Percentiles rank a stretch among this genome's conserved stretches.
Evolutionary conservation across 805 yeast genomes (phyloP).

Genomic region (Millerago galiae): DNA sequence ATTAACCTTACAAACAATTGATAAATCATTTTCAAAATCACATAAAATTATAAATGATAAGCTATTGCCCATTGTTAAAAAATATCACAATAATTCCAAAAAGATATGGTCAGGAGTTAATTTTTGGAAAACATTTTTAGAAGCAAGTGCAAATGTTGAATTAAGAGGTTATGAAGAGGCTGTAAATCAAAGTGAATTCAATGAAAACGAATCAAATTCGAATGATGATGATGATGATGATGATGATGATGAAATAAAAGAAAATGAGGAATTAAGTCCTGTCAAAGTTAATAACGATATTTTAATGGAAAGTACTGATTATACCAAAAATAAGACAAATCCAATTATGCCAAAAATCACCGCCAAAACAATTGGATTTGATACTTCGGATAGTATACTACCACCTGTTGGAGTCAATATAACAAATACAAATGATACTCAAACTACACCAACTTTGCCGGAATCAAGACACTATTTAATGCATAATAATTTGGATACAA

Average conservation of each 20-base stretch:
- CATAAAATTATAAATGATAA: constrained; percentile 62
- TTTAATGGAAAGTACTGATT: constrained; percentile 20
- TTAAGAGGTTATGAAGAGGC: constrained; percentile 46
- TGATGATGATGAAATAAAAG: constrained; percentile 3
- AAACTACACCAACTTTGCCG: constrained; percentile 22
- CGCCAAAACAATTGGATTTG: constrained; percentile 17
- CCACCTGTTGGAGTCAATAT: constrained; percentile 21
- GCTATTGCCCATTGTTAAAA: constrained; percentile 60
- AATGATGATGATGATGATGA: constrained; percentile 1
- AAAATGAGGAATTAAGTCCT: constrained; percentile 24
- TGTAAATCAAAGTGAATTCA: constrained; percentile 8
- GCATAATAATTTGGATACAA: constrained; percentile 19
- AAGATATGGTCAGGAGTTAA: constrained; percentile 59
- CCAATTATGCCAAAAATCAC: constrained; percentile 23
- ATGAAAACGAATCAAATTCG: background rate
- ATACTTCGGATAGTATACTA: constrained; percentile 23
- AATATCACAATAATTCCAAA: constrained; percentile 51
- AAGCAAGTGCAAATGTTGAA: constrained; percentile 64
- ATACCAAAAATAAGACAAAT: constrained; percentile 15
- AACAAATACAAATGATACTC: constrained; percentile 22
- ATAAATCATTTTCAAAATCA: constrained; percentile 61
- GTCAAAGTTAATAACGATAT: constrained; percentile 17
- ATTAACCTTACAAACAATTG: constrained; percentile 69
- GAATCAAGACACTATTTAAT: constrained; percentile 16
- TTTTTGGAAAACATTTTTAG: constrained; percentile 77